Percentiles rank a stretch among this genome's conserved stretches.
Evolutionary conservation across 129 eudicot species (phyloP).

Genomic region (Helichrysum umbraculigerum): DNA sequence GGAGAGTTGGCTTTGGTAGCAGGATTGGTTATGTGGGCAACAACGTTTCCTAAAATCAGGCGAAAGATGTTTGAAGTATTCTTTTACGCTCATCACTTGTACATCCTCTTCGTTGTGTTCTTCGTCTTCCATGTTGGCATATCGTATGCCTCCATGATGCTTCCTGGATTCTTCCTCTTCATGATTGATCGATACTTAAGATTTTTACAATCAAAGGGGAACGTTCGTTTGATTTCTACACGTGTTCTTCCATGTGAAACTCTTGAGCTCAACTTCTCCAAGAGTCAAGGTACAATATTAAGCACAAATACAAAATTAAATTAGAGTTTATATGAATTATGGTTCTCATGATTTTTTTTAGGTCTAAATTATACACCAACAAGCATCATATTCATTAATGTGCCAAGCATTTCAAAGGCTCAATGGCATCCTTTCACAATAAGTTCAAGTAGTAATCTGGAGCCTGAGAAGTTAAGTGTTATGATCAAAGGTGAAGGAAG

Average conservation of each 20-base stretch:
- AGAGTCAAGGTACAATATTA: constrained; percentile 40
- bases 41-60: constrained; percentile 57
- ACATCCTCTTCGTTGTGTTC: constrained; percentile 60
- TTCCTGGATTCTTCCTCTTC: constrained; percentile 87
- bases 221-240: constrained; percentile 56
- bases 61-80: constrained; percentile 76
- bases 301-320: background rate
- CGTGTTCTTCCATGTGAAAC: constrained; percentile 64
- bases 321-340: background rate
- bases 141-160: constrained; percentile 52
- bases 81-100: constrained; percentile 69
- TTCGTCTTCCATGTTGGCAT: constrained; percentile 74
- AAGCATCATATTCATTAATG: constrained; percentile 72
- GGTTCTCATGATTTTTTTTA: constrained; percentile 5
- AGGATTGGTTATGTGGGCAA: constrained; percentile 63
- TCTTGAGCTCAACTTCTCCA: constrained; percentile 73
- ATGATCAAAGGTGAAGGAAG: constrained; percentile 75
- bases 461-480: constrained; percentile 72
- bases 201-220: constrained; percentile 57
- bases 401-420: constrained; percentile 86
- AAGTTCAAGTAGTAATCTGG: constrained; percentile 68
- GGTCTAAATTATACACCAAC: constrained; percentile 69
- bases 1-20: constrained; percentile 63
- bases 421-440: constrained; percentile 98
- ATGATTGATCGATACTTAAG: constrained; percentile 65